phyloP scores from a whole-genome alignment of 352 stramenopile genomes.

The Pythium myriotylum region DNA sequence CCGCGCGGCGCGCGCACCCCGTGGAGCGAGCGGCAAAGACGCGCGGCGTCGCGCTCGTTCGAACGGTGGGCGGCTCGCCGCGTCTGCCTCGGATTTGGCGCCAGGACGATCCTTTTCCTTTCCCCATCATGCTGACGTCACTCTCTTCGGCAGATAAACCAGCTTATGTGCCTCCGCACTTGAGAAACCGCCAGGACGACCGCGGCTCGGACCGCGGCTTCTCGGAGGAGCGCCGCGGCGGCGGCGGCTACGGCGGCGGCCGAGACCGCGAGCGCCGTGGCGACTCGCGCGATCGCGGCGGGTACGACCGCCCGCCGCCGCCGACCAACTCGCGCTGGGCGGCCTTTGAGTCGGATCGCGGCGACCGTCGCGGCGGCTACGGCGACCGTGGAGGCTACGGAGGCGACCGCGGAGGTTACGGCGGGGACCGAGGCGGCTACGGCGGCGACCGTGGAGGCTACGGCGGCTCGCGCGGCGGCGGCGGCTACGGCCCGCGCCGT shows the following conservation, averaged over 20 bases:
- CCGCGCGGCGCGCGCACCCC: no score
- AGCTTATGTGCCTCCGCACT: constrained; percentile 76
- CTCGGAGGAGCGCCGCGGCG: constrained; percentile 21
- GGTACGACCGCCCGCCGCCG: constrained; percentile 6
- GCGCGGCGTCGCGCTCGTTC: constrained; percentile 6
- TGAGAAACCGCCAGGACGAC: constrained; percentile 49
- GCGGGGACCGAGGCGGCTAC: constrained; percentile 28
- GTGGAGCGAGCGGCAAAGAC: not conserved
- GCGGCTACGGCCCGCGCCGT: constrained; percentile 55
- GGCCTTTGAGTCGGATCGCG: constrained; percentile 22
- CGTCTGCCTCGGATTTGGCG: not conserved
- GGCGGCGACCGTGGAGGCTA: constrained; percentile 12
- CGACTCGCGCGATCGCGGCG: constrained; percentile 19
- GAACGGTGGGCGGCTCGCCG: constrained; percentile 1
- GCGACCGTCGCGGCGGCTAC: constrained; percentile 28
- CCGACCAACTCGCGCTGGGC: constrained; percentile 26
- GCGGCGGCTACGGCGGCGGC: constrained; percentile 20
- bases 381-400: constrained; percentile 30
- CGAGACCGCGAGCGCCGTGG: constrained; percentile 26
- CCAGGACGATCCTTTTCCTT: constrained; percentile 2
- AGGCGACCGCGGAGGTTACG: constrained; percentile 39
- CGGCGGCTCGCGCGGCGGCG: constrained; percentile 29
- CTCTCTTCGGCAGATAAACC: constrained; percentile 53
- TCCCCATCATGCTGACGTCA: constrained; percentile 26
- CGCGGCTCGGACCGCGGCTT: constrained; percentile 28